Conservation (phyloP, 2,329 filamentous ascomycete species). For the Ceratocystis cubensis region DNA sequence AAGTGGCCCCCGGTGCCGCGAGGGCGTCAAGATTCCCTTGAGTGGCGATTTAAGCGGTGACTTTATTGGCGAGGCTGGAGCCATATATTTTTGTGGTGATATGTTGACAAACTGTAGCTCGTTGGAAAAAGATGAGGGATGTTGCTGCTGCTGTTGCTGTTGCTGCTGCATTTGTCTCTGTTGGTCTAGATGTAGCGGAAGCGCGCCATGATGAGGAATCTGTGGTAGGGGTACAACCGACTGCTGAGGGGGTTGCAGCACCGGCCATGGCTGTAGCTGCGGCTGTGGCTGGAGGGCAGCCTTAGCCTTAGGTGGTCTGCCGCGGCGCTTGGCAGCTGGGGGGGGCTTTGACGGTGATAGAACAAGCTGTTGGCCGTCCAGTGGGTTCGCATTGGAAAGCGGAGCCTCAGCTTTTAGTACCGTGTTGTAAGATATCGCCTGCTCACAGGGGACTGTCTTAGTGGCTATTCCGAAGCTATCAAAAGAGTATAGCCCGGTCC, state of each 20-base stretch:
- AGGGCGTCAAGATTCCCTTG: slow-evolving; percentile 46
- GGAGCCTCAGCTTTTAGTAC: too few species aligned
- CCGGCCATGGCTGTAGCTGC: not conserved
- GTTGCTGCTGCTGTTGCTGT: not conserved
- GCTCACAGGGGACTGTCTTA: not conserved
- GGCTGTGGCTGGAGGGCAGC: slow-evolving; percentile 7
- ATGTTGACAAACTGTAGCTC: slow-evolving; percentile 1
- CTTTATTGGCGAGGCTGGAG: slow-evolving; percentile 14
- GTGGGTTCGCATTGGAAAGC: not conserved
- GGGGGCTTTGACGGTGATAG: not conserved
- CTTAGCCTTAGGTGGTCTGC: slow-evolving; percentile 19
- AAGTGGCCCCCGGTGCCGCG: slow-evolving; percentile 30
- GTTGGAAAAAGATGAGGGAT: not conserved
- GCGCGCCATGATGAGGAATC: not conserved
- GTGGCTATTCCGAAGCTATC: not conserved
- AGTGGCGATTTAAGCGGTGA: slow-evolving; percentile 25
- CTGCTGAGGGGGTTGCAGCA: slow-evolving; percentile 7
- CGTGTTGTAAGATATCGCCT: too few species aligned
- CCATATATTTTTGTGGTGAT: slow-evolving; percentile 13
- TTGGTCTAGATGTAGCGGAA: not conserved
- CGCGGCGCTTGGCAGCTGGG: slow-evolving; percentile 2
- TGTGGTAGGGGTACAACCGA: not conserved
- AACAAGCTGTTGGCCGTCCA: not conserved
- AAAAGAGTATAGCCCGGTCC: not conserved
- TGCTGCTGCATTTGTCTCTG: not conserved